phyloP scores from a whole-genome alignment of 345 rosid species.

The Acer campestre region DNA sequence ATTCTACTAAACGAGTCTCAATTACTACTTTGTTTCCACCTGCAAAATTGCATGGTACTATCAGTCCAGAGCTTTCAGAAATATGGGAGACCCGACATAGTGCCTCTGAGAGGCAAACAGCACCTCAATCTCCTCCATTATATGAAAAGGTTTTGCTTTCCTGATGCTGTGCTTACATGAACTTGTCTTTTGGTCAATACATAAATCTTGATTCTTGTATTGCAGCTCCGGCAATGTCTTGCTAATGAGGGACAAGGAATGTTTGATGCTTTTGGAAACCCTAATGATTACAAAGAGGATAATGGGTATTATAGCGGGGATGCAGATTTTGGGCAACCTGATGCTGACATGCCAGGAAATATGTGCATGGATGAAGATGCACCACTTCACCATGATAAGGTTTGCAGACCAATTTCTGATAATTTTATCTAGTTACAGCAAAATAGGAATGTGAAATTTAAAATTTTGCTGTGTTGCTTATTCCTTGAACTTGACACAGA shows the following conservation, averaged over 20 bases:
- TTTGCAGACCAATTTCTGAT: conserved; percentile 22
- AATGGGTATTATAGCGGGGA: conserved; percentile 48
- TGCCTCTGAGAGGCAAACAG: conserved; percentile 31
- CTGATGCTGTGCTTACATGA: conserved; percentile 2
- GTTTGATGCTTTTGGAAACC: conserved; percentile 37
- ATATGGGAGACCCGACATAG: conserved; percentile 55
- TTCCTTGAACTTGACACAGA: conserved; percentile 33
- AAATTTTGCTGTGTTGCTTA: conserved; percentile 16
- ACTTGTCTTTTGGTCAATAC: conserved; percentile 9
- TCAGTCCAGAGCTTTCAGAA: conserved; percentile 70
- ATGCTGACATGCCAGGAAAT: conserved; percentile 50
- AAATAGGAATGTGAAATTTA: not conserved
- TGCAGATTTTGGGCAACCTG: conserved; percentile 54
- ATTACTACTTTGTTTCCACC: conserved; percentile 70
- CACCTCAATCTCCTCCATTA: conserved; percentile 45
- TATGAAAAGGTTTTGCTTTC: conserved; percentile 69
- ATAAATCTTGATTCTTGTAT: conserved; percentile 26
- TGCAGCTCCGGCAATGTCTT: conserved; percentile 80
- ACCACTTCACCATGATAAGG: conserved; percentile 39
- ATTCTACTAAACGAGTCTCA: conserved; percentile 37
- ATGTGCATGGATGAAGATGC: conserved; percentile 59
- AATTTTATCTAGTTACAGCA: conserved; percentile 3
- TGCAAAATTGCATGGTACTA: conserved; percentile 66
- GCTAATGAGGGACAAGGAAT: conserved; percentile 44
- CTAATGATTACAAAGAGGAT: conserved; percentile 38